phyloP scores from a whole-genome alignment of 768 basidiomycete genomes.

The Galerina marginata region DNA sequence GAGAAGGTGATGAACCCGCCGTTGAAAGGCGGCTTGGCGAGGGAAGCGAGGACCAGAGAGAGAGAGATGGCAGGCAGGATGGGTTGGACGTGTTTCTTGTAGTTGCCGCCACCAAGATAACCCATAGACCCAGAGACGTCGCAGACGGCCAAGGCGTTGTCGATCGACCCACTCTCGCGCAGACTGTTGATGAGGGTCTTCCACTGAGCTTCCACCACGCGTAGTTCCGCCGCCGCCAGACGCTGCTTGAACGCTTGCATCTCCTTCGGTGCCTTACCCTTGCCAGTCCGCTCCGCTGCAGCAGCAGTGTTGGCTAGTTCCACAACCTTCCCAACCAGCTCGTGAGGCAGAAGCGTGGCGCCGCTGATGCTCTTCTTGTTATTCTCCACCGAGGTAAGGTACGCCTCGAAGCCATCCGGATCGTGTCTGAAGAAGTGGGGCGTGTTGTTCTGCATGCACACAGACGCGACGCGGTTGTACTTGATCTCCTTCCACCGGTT shows the following conservation, averaged over 20 bases:
- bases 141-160: conserved; percentile 69
- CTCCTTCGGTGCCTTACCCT: not conserved
- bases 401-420: conserved; percentile 58
- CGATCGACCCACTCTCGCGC: conserved; percentile 58
- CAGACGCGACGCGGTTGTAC: conserved; percentile 64
- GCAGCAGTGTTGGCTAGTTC: not conserved
- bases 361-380: conserved; percentile 66
- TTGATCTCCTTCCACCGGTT: conserved; percentile 61
- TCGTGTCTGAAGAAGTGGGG: conserved; percentile 63
- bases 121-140: conserved; percentile 84
- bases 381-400: conserved; percentile 58
- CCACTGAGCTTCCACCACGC: conserved; percentile 73
- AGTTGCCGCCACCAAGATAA: conserved; percentile 3
- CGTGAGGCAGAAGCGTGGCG: conserved; percentile 70
- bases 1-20: conserved; percentile 77
- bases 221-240: conserved; percentile 38
- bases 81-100: conserved; percentile 37
- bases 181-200: conserved; percentile 57
- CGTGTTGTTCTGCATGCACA: conserved; percentile 66
- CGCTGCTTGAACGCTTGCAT: conserved; percentile 33
- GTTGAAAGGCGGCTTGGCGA: conserved; percentile 68
- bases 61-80: conserved; percentile 69
- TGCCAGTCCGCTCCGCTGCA: not conserved
- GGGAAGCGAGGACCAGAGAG: conserved; percentile 65
- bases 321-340: conserved; percentile 51